Base-by-base conservation (phyloP, 352 stramenopile genomes). In the Phytophthora rubi region DNA sequence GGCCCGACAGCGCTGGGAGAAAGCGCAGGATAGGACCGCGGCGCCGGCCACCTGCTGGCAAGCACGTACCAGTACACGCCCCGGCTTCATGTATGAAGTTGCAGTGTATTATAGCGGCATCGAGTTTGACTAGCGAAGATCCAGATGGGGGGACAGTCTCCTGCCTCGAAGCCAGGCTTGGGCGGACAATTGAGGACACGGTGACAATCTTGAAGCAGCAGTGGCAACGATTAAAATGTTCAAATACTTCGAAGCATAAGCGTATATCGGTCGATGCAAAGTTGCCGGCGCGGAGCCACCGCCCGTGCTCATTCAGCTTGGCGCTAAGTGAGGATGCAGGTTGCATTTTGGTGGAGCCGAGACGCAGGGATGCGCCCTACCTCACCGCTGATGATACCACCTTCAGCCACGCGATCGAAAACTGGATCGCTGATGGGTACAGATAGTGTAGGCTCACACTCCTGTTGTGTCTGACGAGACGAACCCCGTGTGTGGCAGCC, bases 401-500 rank as follows among this genome's bases (percentile, higher is more conserved):
- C 48, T 59, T 71, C 44, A 56, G 37, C 62, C 62, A 75, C 68
- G 62, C 71, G 55, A 75, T 75, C 68, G 49, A 54, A 61, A 53
- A n/a, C 3, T 5, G 42, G 15, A 16, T 42, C 39, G 26, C 62
- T 62, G 62, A 61, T 69, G 53, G 42, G 16, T 70, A 62, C 48
- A 62, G 51, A 28, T 3, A 71, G 44, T 6, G 18, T 15, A 44
- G 35, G 37, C 37, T 15, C 35, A 44, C 35, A 15, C 10, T 67
- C 2, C 18, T 37, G 35, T 30, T 15, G 35, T 15, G 35, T 12
- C 35, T 42, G 35, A 42, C 35, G 35, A 42, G 35, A 16, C 35
- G 15, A n/a, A 13, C 0, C 35, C 35, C 35, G 13, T 30, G 26
- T 30, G 26, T 30, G 26, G 26, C 35, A 15, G 12, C 13, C 37